phyloP scores from a whole-genome alignment of 2,329 filamentous ascomycete genomes.

The Neurospora crassa region DNA sequence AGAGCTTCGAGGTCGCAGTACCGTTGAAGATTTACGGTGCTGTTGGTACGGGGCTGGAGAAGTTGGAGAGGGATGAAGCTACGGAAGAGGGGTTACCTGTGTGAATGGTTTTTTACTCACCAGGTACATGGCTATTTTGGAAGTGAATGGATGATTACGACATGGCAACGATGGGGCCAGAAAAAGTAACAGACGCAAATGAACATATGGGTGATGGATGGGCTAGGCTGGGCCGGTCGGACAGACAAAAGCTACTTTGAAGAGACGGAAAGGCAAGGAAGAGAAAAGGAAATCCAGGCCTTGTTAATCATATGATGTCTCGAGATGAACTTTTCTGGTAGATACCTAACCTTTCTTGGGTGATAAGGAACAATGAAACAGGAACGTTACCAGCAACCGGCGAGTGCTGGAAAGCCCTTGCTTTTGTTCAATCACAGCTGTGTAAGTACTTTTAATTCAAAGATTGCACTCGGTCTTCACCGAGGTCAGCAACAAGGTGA shows the following conservation, averaged over 20 bases:
- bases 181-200: background rate
- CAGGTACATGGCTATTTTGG: too few species aligned
- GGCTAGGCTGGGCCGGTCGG: background rate
- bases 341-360: too few species aligned
- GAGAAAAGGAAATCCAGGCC: background rate
- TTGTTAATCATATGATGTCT: background rate
- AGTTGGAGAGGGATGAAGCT: slow-evolving; percentile 45
- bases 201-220: background rate
- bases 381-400: background rate
- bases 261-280: background rate
- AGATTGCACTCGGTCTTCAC: background rate
- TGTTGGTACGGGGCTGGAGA: slow-evolving; percentile 46
- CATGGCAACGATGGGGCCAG: background rate
- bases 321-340: background rate
- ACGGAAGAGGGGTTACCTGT: slow-evolving; percentile 25
- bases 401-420: background rate
- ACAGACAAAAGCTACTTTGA: background rate
- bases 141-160: background rate
- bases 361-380: background rate
- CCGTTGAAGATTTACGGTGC: slow-evolving; percentile 73
- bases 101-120: background rate
- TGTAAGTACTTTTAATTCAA: background rate
- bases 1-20: slow-evolving; percentile 85
- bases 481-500: background rate
- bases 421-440: background rate